A percentile compares a stretch with the other conserved stretches of the same genome.
These are phyloP conservation scores for Jaltomata sinuosa DNA, from an alignment of 257 asterid species.

Conservation along the genomic window DNA sequence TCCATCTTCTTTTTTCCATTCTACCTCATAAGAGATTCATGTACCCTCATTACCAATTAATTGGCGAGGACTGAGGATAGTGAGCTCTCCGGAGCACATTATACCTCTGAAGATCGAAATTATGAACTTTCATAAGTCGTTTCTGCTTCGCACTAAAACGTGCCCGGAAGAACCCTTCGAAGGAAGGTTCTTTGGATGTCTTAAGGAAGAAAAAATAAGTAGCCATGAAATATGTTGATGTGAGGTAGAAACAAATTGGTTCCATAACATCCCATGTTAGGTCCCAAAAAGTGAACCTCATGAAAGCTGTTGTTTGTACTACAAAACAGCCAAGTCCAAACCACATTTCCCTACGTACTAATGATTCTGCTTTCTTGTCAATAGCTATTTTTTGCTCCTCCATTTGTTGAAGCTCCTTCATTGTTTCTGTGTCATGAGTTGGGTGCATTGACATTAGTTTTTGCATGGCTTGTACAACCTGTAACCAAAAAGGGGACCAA, in stretches of 20 bases:
- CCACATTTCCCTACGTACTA: slow-evolving; percentile 51
- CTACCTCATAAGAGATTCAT: not conserved
- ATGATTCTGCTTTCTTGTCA: slow-evolving; percentile 42
- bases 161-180: slow-evolving; percentile 46
- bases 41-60: not conserved
- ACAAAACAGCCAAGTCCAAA: slow-evolving; percentile 30
- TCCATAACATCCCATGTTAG: slow-evolving; percentile 80
- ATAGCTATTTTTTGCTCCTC: slow-evolving; percentile 36
- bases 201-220: slow-evolving; percentile 47
- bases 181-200: slow-evolving; percentile 51
- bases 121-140: slow-evolving; percentile 36
- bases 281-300: slow-evolving; percentile 65
- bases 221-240: slow-evolving; percentile 31
- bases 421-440: slow-evolving; percentile 11
- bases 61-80: not conserved
- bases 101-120: slow-evolving; percentile 38
- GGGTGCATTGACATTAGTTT: slow-evolving; percentile 5
- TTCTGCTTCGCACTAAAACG: slow-evolving; percentile 47
- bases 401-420: slow-evolving; percentile 30
- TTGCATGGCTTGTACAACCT: slow-evolving; percentile 14
- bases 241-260: slow-evolving; percentile 49
- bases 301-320: slow-evolving; percentile 33
- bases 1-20: not conserved
- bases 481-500: not conserved
- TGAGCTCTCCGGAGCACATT: slow-evolving; percentile 16